phyloP scores from a whole-genome alignment of 2,329 filamentous ascomycete species.

The Simplicillium aogashimaense region DNA sequence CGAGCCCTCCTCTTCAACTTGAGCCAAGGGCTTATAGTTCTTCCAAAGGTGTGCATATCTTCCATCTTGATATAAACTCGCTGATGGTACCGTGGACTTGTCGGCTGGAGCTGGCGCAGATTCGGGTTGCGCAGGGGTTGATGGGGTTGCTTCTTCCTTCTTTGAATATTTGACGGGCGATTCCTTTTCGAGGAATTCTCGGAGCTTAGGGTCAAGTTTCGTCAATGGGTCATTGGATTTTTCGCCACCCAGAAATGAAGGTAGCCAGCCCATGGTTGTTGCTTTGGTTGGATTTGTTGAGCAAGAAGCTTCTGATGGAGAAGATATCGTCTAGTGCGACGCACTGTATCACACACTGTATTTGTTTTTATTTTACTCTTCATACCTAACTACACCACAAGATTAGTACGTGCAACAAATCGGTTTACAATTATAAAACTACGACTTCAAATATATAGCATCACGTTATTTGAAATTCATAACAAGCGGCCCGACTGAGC shows the following conservation, averaged over 20 bases:
- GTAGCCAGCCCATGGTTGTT: constrained; percentile 45
- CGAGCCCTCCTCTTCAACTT: constrained; percentile 60
- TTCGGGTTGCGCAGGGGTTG: constrained; percentile 1
- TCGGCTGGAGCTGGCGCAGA: constrained; percentile 12
- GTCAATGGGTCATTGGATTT: constrained; percentile 48
- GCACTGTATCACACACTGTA: constrained; percentile 11
- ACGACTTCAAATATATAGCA: too few relatives aligned
- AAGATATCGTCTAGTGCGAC: constrained; percentile 8
- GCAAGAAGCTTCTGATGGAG: constrained; percentile 6
- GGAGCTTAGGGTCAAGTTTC: constrained; percentile 72
- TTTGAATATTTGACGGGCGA: constrained; percentile 59
- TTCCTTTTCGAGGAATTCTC: constrained; percentile 77
- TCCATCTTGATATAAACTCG: constrained; percentile 49
- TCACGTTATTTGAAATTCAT: too few relatives aligned
- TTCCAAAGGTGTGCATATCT: constrained; percentile 83
- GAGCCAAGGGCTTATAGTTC: constrained; percentile 65
- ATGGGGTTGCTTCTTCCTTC: constrained; percentile 10
- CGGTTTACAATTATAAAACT: too few relatives aligned
- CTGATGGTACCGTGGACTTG: constrained; percentile 28
- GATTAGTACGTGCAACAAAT: too few relatives aligned
- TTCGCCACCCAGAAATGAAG: constrained; percentile 39
- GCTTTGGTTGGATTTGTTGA: background rate
- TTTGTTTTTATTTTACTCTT: background rate
- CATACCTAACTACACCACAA: background rate
- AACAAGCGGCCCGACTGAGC: too few relatives aligned